These are phyloP conservation scores for Solanum hybrid DNA, from an alignment of 305 asterid genomes.

Conservation along the genomic window DNA sequence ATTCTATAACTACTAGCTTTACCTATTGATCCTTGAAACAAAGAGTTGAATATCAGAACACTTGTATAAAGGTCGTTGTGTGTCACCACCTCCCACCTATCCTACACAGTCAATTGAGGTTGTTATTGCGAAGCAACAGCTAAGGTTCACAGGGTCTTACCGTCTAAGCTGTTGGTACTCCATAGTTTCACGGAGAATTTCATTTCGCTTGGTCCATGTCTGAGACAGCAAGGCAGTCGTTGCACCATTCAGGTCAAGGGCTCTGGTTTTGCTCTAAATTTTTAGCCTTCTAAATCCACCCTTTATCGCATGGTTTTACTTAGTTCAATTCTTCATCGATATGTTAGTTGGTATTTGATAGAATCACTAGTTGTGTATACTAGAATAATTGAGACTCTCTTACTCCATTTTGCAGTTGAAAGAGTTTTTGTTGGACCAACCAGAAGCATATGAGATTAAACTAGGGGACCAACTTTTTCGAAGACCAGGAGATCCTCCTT, in stretches of 20 bases:
- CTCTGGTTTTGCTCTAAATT: not conserved
- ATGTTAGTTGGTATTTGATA: not conserved
- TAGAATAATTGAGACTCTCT: not conserved
- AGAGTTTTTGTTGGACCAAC: conserved; percentile 58
- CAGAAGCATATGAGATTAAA: conserved; percentile 79
- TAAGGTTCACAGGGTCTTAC: not conserved
- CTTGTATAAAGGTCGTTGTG: not conserved
- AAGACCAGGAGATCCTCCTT: conserved; percentile 75
- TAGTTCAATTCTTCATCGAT: not conserved
- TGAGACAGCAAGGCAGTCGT: not conserved
- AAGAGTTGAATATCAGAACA: not conserved
- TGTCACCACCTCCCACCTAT: not conserved
- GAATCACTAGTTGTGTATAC: not conserved
- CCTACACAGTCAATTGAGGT: not conserved
- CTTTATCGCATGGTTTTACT: not conserved
- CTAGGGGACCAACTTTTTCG: conserved; percentile 63
- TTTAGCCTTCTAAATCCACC: not conserved
- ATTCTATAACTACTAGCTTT: not conserved
- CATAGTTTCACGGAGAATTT: not conserved
- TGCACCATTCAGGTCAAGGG: not conserved
- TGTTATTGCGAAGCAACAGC: not conserved
- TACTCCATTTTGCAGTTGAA: conserved; percentile 38
- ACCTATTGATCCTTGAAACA: not conserved
- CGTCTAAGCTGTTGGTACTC: not conserved
- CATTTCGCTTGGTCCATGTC: not conserved